Conservation (phyloP, 129 eudicot genomes). For the Rutidosis leptorrhynchoides region DNA sequence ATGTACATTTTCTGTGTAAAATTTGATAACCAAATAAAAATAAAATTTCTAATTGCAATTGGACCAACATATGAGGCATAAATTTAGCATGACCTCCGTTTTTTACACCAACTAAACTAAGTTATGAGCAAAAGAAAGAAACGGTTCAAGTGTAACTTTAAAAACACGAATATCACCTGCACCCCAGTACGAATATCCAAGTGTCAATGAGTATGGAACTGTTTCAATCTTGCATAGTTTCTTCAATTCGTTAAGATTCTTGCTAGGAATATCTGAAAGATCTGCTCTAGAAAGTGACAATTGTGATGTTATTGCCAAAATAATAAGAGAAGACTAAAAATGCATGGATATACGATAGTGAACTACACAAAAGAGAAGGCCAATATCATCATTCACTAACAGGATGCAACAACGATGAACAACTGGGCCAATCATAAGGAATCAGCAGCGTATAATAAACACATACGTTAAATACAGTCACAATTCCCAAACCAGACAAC, state of each 20-base stretch:
- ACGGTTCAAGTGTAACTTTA: neutral
- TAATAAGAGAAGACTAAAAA: neutral
- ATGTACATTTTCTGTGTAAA: slow-evolving; percentile 2
- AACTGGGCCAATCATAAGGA: neutral
- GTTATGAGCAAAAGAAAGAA: neutral
- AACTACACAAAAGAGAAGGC: neutral
- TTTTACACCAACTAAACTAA: neutral
- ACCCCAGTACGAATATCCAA: slow-evolving; percentile 95
- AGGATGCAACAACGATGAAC: neutral
- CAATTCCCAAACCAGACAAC: neutral
- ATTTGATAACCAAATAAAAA: neutral
- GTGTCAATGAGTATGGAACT: slow-evolving; percentile 82
- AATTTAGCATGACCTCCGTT: neutral
- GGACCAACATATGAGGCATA: neutral
- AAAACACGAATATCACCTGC: slow-evolving; percentile 56
- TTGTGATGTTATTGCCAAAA: neutral
- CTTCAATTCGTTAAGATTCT: slow-evolving; percentile 64
- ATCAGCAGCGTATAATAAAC: neutral
- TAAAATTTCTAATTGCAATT: neutral
- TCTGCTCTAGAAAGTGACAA: slow-evolving; percentile 41
- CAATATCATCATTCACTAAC: neutral
- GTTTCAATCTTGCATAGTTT: slow-evolving; percentile 62
- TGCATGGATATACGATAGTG: neutral
- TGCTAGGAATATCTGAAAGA: slow-evolving; percentile 71
- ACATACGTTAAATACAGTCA: neutral